Evolutionary conservation across 2,329 filamentous ascomycete species (phyloP).

Genomic region (Sphaceloma murrayae): DNA sequence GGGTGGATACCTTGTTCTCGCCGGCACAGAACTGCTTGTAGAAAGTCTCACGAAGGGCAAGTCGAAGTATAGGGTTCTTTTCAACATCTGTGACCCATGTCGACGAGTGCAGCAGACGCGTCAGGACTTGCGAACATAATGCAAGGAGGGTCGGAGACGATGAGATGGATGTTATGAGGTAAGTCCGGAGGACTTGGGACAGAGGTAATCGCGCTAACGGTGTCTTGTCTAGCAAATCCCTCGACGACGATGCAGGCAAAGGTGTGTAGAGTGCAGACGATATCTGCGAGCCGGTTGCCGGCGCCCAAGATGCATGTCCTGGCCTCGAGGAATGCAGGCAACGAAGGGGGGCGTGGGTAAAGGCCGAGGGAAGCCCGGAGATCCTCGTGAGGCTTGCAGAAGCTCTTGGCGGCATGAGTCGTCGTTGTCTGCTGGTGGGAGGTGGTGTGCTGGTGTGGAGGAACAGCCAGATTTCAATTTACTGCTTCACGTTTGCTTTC

Average conservation of each 20-base stretch:
- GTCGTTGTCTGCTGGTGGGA: background rate
- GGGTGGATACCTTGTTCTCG: constrained; percentile 60
- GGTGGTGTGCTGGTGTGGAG: too few relatives aligned
- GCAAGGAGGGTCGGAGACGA: constrained; percentile 59
- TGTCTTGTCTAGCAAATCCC: too few relatives aligned
- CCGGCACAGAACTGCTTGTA: constrained; percentile 90
- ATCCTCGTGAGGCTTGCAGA: background rate
- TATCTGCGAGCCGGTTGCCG: background rate
- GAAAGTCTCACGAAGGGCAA: constrained; percentile 68
- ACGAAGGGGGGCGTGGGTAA: constrained; percentile 9
- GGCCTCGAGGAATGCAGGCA: constrained; percentile 13
- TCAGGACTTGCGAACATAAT: constrained; percentile 60
- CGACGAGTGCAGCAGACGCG: constrained; percentile 58
- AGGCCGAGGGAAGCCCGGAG: constrained; percentile 5
- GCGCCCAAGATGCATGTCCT: constrained; percentile 9
- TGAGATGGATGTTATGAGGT: constrained; percentile 59
- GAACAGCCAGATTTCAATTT: background rate
- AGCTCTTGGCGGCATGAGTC: constrained; percentile 17
- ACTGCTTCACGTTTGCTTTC: constrained; percentile 2
- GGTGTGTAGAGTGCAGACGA: background rate
- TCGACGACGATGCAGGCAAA: too few relatives aligned
- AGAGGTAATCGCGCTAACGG: constrained; percentile 58
- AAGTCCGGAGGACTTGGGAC: constrained; percentile 56
- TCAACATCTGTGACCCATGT: constrained; percentile 62
- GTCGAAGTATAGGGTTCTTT: constrained; percentile 60